Base-by-base conservation (phyloP, 1,284 basidiomycete genomes). In the Volvariella volvacea region DNA sequence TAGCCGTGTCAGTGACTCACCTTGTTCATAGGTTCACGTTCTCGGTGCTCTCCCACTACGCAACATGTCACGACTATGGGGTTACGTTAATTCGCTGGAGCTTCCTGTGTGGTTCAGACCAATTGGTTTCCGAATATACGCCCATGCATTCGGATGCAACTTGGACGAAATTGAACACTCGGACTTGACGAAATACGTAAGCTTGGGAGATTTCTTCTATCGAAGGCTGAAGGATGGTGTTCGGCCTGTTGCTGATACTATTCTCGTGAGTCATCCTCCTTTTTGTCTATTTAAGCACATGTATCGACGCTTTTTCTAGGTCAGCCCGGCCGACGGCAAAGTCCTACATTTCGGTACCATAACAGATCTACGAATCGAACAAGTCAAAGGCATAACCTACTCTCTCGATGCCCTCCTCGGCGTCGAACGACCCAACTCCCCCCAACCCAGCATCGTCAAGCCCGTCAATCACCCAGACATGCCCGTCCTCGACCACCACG, bases 321-420 rank as follows among this genome's bases (percentile, higher is more conserved):
- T 94, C 49, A 92, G 89, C 47, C 95, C 96, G 0, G 92, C 95
- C 0, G 95, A 99, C 55, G 96, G 95, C 8, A 86, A 75, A 1
- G 79, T 99, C 2, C 72, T 99, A 30, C 95, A 99, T 61, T 93
- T 94, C 55, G 96, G 95, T 20, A 81, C 82, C 2, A 90, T 99
- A 52, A 67, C 77, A 43, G 82, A 85, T 50, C 78, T 84, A 36
- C 80, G 82, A 22, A 91, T 99, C 36, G 94, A 97, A 62, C 94
- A 98, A 66, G 92, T 99, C 58, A 99, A 99, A 65, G 95, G 95
- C 14, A 85, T 96, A 52, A 98, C 92, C 1, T 98, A 98, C 59
- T 96, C 92, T 4, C 77, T 99, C 19, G 88, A 95, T 52, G 93
- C 94, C 0, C 73, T 99, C 0, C 80, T 98, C 7, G 92, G 92